phyloP scores from a whole-genome alignment of 1,284 basidiomycete species.

The Rugiboletus extremiorientalis region DNA sequence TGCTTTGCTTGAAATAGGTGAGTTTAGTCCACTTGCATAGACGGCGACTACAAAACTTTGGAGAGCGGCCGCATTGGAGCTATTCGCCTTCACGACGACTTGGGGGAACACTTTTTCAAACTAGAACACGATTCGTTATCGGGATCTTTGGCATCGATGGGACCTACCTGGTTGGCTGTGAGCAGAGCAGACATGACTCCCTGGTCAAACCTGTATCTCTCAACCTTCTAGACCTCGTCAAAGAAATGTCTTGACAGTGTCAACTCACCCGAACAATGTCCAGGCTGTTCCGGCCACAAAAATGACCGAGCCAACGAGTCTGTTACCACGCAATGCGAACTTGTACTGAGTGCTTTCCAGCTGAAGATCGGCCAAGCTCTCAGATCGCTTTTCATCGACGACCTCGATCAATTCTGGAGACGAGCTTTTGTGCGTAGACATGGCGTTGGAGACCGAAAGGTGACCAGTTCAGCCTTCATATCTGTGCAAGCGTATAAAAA shows the following conservation, averaged over 20 bases:
- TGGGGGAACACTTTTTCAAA: background rate
- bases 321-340: background rate
- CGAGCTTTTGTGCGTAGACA: background rate
- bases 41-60: background rate
- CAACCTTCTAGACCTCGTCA: background rate
- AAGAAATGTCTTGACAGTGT: background rate
- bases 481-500: background rate
- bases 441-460: background rate
- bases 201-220: background rate
- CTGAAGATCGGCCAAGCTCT: background rate
- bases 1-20: background rate
- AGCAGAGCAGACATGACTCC: background rate
- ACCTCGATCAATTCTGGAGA: background rate
- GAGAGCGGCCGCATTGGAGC: background rate
- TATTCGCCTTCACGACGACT: background rate
- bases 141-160: background rate
- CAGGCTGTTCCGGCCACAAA: background rate
- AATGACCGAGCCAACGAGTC: background rate
- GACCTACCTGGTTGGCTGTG: background rate
- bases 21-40: background rate
- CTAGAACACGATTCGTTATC: background rate
- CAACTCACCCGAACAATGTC: background rate
- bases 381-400: background rate
- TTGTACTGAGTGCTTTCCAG: background rate
- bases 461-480: background rate